Base-by-base conservation (phyloP, 306 rosid genomes). In the Casuarina equisetifolia region DNA sequence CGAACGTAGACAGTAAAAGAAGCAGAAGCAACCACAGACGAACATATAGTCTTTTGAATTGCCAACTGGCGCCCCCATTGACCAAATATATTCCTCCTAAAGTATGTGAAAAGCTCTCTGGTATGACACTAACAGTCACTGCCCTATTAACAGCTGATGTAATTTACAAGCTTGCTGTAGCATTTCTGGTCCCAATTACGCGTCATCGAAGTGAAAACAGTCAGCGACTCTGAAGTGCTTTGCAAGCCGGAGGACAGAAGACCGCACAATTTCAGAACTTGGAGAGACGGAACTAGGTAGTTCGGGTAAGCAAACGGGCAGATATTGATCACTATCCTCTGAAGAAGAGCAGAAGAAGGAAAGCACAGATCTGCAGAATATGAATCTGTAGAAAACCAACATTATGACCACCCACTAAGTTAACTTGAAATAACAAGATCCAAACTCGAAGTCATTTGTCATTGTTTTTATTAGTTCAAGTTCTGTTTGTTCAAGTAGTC, bases 341-440 rank as follows among this genome's bases (percentile, higher is more conserved):
- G 85, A 81, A 19, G 85, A 81, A 19, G 82, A 82, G 73, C 89
- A 84, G 90, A 92, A 87, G 82, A 78, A 78, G 16, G 82, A 85
- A 32, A 96, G 89, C 78, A 81, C 96, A 2, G 98, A 81, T 82
- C 94, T 92, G 86, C 97, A 96, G 82, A 96, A 91, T 73, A 96
- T 91, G 89, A 91, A 96, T 92, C 97, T 96, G 98, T 71, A 84
- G 81, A 86, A 43, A 62, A 78, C 78, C 45, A 62, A 76, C 51
- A 78, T 59, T 1, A 76, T 70, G 71, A 73, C 52, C 54, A 81
- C 79, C 67, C 50, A 68, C 43, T 72, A 71, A 74, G 73, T 63
- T 72, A 50, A 74, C 46, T 32, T 13, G 43, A 19, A 48, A n/a
- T 35, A 48, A 12, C 42, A 61, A 35, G 48, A 70, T 51, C 51